phyloP scores from a whole-genome alignment of 768 basidiomycete species.

The Rhizopogon vesiculosus region DNA sequence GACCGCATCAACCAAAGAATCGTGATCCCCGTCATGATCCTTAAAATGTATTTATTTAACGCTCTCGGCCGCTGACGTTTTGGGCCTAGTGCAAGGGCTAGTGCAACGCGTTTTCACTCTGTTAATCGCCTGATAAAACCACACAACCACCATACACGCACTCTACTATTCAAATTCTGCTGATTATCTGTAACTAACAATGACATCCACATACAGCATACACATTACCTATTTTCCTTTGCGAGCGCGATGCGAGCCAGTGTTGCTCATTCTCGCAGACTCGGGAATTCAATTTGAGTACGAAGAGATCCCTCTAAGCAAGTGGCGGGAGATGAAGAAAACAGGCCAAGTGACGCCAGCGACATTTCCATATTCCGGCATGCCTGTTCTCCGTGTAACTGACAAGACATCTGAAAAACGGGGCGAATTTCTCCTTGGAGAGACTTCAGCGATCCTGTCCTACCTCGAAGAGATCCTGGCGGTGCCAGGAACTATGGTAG shows the following conservation, averaged over 20 bases:
- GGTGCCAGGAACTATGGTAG: slow-evolving; percentile 9
- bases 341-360: slow-evolving; percentile 11
- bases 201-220: slow-evolving; percentile 8
- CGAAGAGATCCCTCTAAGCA: slow-evolving; percentile 11
- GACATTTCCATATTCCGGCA: slow-evolving; percentile 17
- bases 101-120: background rate
- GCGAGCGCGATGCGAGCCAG: slow-evolving; percentile 22
- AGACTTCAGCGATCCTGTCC: slow-evolving; percentile 20
- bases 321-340: slow-evolving; percentile 14
- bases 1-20: no score
- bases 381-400: slow-evolving; percentile 21
- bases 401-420: slow-evolving; percentile 4
- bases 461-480: slow-evolving; percentile 18
- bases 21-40: no score
- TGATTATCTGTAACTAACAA: background rate
- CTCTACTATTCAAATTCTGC: background rate
- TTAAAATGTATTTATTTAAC: no score
- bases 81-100: no score
- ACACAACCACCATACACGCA: no score
- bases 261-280: slow-evolving; percentile 21
- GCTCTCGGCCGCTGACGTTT: no score
- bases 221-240: slow-evolving; percentile 17
- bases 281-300: slow-evolving; percentile 17
- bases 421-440: slow-evolving; percentile 14
- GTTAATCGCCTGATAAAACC: no score